phyloP scores from a whole-genome alignment of 2,329 filamentous ascomycete genomes.

The Aspergillus versicolor region DNA sequence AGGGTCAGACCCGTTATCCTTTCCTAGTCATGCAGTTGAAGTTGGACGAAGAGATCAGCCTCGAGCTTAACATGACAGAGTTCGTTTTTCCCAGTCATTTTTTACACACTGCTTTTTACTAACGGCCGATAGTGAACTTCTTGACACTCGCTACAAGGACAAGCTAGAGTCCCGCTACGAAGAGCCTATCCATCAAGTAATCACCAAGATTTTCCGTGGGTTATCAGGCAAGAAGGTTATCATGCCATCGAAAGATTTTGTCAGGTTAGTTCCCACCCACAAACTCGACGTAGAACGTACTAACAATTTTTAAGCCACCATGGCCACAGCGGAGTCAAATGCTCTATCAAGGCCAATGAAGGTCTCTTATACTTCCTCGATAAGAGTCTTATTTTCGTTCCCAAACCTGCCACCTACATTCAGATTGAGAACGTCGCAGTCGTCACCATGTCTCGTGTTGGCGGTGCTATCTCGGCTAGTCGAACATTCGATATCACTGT shows the following conservation, averaged over 20 bases:
- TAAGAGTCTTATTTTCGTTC: conserved; percentile 98
- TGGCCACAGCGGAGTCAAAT: conserved; percentile 93
- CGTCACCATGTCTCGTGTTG: conserved; percentile 93
- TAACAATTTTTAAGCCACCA: conserved; percentile 62
- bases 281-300: neutral
- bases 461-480: conserved; percentile 87
- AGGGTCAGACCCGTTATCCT: conserved; percentile 95
- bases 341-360: conserved; percentile 99
- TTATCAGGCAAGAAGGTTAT: conserved; percentile 94
- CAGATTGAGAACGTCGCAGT: conserved; percentile 89
- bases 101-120: conserved; percentile 2
- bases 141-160: conserved; percentile 84
- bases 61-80: conserved; percentile 94
- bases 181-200: conserved; percentile 86
- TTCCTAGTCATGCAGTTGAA: conserved; percentile 99
- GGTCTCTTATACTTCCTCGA: conserved; percentile 96
- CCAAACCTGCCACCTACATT: conserved; percentile 96
- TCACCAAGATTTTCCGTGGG: conserved; percentile 92
- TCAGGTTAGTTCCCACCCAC: conserved; percentile 56
- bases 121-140: conserved; percentile 56
- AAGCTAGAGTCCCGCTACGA: conserved; percentile 89
- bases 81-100: conserved; percentile 25
- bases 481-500: conserved; percentile 98
- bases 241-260: conserved; percentile 89
- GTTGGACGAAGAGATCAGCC: conserved; percentile 92